Conservation (phyloP, 345 rosid genomes). For the Citropsis articulata region DNA sequence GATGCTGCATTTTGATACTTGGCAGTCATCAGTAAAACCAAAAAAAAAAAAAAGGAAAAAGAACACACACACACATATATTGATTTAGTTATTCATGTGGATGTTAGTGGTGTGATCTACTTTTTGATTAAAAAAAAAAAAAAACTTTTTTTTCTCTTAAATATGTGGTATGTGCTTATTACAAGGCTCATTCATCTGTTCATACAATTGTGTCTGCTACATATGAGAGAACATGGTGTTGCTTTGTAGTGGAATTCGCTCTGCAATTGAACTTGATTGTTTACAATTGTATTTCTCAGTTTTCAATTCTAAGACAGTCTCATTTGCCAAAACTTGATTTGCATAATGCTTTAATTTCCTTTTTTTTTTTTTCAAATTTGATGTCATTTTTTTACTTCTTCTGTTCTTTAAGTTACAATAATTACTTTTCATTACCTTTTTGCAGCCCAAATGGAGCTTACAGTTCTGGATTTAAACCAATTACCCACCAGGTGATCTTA, state of each 20-base stretch:
- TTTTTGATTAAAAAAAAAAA: background rate
- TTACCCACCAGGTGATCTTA: slow-evolving; percentile 94
- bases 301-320: background rate
- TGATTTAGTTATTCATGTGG: background rate
- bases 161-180: background rate
- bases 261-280: background rate
- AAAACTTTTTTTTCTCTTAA: background rate
- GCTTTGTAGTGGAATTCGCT: background rate
- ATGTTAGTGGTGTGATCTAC: background rate
- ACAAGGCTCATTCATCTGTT: background rate
- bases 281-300: background rate
- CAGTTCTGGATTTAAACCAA: slow-evolving; percentile 92
- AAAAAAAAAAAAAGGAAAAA: no score
- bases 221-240: background rate
- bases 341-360: background rate
- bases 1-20: background rate
- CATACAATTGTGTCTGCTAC: background rate
- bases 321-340: background rate
- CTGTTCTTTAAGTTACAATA: background rate
- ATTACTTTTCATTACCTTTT: background rate
- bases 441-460: slow-evolving; percentile 98
- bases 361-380: background rate
- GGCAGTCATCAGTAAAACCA: background rate
- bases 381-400: background rate
- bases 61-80: no score